These are phyloP conservation scores for Aureobasidium sp. DNA, from an alignment of 2,329 filamentous ascomycete genomes.

Conservation along the genomic window DNA sequence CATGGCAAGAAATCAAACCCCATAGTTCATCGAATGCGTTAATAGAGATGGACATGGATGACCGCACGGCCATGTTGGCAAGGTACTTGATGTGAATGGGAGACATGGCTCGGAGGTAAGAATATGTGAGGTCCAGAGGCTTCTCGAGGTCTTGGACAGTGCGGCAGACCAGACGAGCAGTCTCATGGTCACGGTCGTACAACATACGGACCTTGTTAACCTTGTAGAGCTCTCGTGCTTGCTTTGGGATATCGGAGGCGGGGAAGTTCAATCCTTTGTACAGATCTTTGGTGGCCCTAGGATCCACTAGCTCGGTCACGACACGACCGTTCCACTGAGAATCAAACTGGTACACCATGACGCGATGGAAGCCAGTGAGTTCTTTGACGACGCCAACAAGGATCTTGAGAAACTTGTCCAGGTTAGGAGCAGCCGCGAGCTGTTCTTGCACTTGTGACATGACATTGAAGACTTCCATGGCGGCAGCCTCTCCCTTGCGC, in stretches of 20 bases:
- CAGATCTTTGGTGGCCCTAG: constrained; percentile 68
- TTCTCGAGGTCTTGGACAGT: constrained; percentile 63
- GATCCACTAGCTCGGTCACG: constrained; percentile 80
- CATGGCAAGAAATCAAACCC: constrained; percentile 82
- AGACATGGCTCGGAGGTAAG: constrained; percentile 82
- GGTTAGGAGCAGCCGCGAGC: constrained; percentile 61
- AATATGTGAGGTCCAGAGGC: constrained; percentile 76
- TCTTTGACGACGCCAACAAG: constrained; percentile 83
- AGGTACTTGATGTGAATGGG: constrained; percentile 86
- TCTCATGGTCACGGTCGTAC: constrained; percentile 76
- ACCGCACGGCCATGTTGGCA: constrained; percentile 81
- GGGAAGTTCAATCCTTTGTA: constrained; percentile 87
- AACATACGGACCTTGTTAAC: constrained; percentile 82
- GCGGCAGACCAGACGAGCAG: constrained; percentile 74
- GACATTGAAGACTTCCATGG: constrained; percentile 87
- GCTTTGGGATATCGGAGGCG: constrained; percentile 77
- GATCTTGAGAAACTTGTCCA: constrained; percentile 71
- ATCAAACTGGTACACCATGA: constrained; percentile 93
- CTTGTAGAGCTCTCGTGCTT: constrained; percentile 82
- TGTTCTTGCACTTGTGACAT: constrained; percentile 90
- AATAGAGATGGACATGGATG: constrained; percentile 91
- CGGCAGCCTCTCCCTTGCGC: constrained; percentile 68
- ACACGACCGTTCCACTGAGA: constrained; percentile 74
- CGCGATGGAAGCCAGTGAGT: constrained; percentile 80
- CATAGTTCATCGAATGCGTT: constrained; percentile 79